These are phyloP conservation scores for Suillus lakei DNA, from an alignment of 768 basidiomycete genomes.

Conservation along the genomic window DNA sequence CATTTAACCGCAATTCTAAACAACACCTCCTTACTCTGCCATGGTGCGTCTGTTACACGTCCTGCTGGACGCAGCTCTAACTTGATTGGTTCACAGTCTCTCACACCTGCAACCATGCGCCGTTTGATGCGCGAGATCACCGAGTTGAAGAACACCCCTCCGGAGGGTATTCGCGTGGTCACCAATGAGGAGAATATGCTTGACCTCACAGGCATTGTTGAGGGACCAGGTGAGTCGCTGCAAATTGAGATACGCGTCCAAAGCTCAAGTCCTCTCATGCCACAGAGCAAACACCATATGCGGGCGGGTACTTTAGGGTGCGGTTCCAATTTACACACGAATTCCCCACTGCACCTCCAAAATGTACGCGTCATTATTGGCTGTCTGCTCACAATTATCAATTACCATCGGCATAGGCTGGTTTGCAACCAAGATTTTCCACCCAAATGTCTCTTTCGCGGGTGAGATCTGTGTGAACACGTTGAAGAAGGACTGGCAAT, in stretches of 20 bases:
- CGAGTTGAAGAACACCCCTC: conserved; percentile 80
- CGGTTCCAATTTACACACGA: conserved; percentile 92
- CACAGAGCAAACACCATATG: conserved; percentile 68
- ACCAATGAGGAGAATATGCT: conserved; percentile 89
- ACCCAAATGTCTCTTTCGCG: conserved; percentile 88
- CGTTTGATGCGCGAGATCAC: conserved; percentile 87
- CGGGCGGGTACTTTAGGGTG: conserved; percentile 72
- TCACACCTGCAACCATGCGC: conserved; percentile 67
- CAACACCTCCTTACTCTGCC: conserved; percentile 24
- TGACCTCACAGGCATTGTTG: conserved; percentile 85
- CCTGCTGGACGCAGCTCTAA: not conserved
- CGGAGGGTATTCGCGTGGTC: conserved; percentile 90
- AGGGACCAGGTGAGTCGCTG: conserved; percentile 78
- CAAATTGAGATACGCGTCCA: not conserved
- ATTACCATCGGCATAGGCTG: conserved; percentile 58
- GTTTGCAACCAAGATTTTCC: conserved; percentile 94
- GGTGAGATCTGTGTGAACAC: conserved; percentile 99
- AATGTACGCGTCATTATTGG: conserved; percentile 62
- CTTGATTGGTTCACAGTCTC: conserved; percentile 34
- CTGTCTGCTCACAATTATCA: not conserved
- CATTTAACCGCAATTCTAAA: not conserved
- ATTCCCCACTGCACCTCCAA: conserved; percentile 92
- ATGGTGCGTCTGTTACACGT: conserved; percentile 11
- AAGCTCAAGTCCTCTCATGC: conserved; percentile 19
- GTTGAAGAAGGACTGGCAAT: conserved; percentile 96